Base-by-base conservation (phyloP, 768 basidiomycete species). In the Tulasnella sp. region DNA sequence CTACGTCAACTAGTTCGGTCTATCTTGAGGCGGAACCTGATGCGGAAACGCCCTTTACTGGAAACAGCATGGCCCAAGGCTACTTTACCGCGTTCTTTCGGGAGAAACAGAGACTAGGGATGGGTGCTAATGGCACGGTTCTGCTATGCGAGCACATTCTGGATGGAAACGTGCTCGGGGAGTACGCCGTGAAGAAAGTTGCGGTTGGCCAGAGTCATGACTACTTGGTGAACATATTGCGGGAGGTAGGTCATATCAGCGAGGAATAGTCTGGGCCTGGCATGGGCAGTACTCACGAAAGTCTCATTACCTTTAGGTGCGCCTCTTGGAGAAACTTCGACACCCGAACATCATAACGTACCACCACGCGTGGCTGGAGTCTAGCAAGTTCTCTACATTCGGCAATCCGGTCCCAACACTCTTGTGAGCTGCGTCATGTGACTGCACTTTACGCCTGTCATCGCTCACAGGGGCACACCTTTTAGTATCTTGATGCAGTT, bases 121-220 rank as follows among this genome's bases (percentile, higher is more conserved):
- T 97, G 92, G 95, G 95, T 52, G 95, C 95, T 0, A 94, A 94
- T 77, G 95, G 96, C 1, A 90, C 85, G 32, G 95, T 98, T 0
- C 97, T 84, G 78, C 83, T 96, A 3, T 95, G 93, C 76, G 91
- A 94, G 87, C 94, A 96, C 80, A 84, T 95, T 26, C 82, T 98
- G 40, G 92, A 97, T 71, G 92, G 90, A 9, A 95, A 95, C 77
- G 83, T 87, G 17, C 84, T 98, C 19, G 92, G 92, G 89, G 89
- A 89, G 75, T 97, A 95, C 79, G 95, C 95, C 0, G 91, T 97
- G 63, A 98, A 98, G 82, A 98, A 97, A 79, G 94, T 98, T 26
- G 94, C 96, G 0, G 91, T 98, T 0, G 95, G 95, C 64, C 88
- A 92, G 77, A 95, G 93, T 0, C 91, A 94, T 75, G 84, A 88